phyloP scores from a whole-genome alignment of 345 rosid genomes.

The Camelina laxa region DNA sequence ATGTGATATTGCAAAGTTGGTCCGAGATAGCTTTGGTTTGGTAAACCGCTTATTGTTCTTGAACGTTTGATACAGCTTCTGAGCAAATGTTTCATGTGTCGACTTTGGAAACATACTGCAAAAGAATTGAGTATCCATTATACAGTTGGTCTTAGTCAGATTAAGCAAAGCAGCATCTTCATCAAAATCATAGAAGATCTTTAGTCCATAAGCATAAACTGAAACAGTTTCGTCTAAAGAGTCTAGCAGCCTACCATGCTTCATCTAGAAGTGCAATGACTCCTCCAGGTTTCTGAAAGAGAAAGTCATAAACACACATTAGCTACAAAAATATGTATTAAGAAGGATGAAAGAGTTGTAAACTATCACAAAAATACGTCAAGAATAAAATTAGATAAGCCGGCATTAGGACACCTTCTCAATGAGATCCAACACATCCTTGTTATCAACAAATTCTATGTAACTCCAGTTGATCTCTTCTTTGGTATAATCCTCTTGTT shows the following conservation, averaged over 20 bases:
- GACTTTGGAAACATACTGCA: conserved; percentile 98
- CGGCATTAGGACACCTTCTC: conserved; percentile 72
- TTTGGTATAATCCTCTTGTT: conserved; percentile 97
- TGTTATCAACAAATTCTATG: conserved; percentile 99
- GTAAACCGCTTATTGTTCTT: conserved; percentile 91
- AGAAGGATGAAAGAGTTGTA: conserved; percentile 12
- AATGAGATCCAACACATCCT: conserved; percentile 96
- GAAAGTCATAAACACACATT: conserved; percentile 27
- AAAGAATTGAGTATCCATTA: conserved; percentile 38
- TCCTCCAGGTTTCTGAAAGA: conserved; percentile 98
- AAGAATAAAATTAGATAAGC: not conserved
- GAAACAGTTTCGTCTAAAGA: conserved; percentile 28
- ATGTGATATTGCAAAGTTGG: conserved; percentile 90
- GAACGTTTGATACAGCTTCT: conserved; percentile 97
- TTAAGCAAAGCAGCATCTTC: conserved; percentile 23
- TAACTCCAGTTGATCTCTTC: conserved; percentile 99
- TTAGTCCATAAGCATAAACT: conserved; percentile 24
- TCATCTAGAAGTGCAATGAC: conserved; percentile 97
- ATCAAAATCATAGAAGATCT: conserved; percentile 20
- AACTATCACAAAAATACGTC: not conserved
- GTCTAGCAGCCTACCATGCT: conserved; percentile 76
- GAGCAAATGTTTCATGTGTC: conserved; percentile 98
- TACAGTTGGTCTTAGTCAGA: conserved; percentile 24
- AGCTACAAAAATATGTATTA: not conserved
- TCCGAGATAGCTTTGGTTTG: conserved; percentile 98